Percentiles rank a stretch among this genome's conserved stretches.
These are phyloP conservation scores for Magnaporthiopsis rhizophila DNA, from an alignment of 2,329 filamentous ascomycete species.

Conservation along the genomic window DNA sequence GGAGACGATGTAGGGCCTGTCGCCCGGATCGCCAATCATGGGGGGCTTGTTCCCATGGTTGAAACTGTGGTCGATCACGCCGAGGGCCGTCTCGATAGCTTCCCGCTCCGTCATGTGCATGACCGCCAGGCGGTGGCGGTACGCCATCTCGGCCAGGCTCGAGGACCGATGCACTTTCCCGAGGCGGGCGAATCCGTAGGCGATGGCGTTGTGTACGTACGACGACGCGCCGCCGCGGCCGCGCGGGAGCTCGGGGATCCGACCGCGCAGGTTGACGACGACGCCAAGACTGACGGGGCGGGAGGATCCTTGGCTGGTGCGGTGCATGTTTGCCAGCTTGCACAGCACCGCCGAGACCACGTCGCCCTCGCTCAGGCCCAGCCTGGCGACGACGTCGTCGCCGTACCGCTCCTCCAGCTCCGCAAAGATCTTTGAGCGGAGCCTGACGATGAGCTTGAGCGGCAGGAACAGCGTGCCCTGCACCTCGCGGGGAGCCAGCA, in stretches of 20 bases:
- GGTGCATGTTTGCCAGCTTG: not conserved
- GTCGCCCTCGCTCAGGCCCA: not conserved
- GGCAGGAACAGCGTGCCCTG: not conserved
- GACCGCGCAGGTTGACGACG: slow-evolving; percentile 2
- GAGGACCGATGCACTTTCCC: not conserved
- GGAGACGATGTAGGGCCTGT: not conserved
- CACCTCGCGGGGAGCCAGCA: not conserved
- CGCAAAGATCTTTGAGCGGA: not conserved
- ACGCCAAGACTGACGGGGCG: not conserved
- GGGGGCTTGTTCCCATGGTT: not conserved
- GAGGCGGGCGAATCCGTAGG: not conserved
- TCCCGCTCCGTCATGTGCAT: not conserved
- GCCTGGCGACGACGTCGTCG: not conserved
- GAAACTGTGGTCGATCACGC: not conserved
- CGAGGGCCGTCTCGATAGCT: not conserved
- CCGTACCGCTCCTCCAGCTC: not conserved
- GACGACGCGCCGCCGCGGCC: not conserved
- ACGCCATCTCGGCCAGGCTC: not conserved
- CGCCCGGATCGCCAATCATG: not conserved
- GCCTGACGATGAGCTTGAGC: not conserved
- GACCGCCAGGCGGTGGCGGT: not conserved
- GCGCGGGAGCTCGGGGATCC: not conserved
- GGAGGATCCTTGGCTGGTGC: no score
- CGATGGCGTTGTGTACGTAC: not conserved
- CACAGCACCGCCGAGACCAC: not conserved